phyloP scores from a whole-genome alignment of 2,329 filamentous ascomycete species.

The Mariannaea sp. region DNA sequence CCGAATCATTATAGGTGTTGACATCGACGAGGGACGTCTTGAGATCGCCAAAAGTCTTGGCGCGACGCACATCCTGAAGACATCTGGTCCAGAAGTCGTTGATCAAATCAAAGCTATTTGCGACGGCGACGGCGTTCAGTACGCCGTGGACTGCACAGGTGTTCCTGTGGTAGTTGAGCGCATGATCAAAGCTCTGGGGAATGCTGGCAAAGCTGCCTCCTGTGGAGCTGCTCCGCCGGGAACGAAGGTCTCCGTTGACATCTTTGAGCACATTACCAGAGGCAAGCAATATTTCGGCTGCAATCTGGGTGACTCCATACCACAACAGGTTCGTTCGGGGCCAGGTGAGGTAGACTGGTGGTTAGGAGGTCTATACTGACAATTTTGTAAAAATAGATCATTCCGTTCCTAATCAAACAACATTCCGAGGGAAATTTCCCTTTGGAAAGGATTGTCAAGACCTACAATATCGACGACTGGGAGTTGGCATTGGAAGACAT shows the following conservation, averaged over 20 bases:
- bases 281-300: slow-evolving; percentile 26
- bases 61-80: slow-evolving; percentile 14
- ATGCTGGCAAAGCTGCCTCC: slow-evolving; percentile 17
- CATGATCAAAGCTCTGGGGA: slow-evolving; percentile 14
- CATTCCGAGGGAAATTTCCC: not conserved
- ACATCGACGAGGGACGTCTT: slow-evolving; percentile 9
- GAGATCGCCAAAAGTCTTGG: slow-evolving; percentile 18
- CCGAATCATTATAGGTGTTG: slow-evolving; percentile 14
- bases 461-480: not conserved
- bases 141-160: slow-evolving; percentile 27
- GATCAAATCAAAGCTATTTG: not conserved
- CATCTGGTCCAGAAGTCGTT: not conserved
- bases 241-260: slow-evolving; percentile 9
- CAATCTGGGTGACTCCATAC: slow-evolving; percentile 15
- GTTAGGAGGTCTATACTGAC: not conserved
- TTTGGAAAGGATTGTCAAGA: not conserved
- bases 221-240: slow-evolving; percentile 15
- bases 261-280: slow-evolving; percentile 16
- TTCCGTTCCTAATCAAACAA: not conserved
- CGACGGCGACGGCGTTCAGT: slow-evolving; percentile 16
- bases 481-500: not conserved
- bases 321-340: not conserved
- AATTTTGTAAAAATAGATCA: not conserved
- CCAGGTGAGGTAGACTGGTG: not conserved
- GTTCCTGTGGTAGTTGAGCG: slow-evolving; percentile 17